These are phyloP conservation scores for Hibiscus trionum DNA, from an alignment of 345 rosid species.

Conservation along the genomic window DNA sequence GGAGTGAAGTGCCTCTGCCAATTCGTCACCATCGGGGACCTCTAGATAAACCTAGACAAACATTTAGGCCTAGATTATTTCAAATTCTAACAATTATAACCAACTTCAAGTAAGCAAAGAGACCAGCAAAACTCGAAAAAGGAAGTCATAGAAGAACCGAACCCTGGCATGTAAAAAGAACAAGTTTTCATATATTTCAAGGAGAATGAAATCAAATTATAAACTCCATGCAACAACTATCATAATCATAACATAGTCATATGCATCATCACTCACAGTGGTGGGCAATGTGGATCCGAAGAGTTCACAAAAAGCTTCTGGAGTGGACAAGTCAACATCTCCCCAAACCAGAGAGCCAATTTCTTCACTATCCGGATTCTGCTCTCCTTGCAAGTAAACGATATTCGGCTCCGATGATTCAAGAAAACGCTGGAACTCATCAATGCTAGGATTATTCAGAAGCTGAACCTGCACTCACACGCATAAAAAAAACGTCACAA, in stretches of 20 bases:
- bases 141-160: neutral
- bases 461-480: slow-evolving; percentile 61
- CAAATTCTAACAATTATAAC: too few species aligned
- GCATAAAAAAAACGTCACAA: slow-evolving; percentile 5
- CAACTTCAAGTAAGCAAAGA: neutral
- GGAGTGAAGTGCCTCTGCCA: slow-evolving; percentile 81
- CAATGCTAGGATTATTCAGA: slow-evolving; percentile 56
- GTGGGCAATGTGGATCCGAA: slow-evolving; percentile 73
- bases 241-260: slow-evolving; percentile 9
- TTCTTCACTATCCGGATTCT: slow-evolving; percentile 54
- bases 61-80: neutral
- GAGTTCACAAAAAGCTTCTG: slow-evolving; percentile 55
- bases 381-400: slow-evolving; percentile 82
- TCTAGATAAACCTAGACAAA: slow-evolving; percentile 76
- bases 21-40: slow-evolving; percentile 61
- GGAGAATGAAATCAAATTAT: neutral
- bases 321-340: slow-evolving; percentile 57
- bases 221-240: slow-evolving; percentile 7
- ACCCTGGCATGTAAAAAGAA: neutral
- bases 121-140: neutral
- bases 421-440: slow-evolving; percentile 55
- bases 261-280: slow-evolving; percentile 46
- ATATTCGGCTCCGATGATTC: slow-evolving; percentile 55
- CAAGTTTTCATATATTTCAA: neutral
- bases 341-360: slow-evolving; percentile 59